Evolutionary conservation across 768 basidiomycete genomes (phyloP).

Genomic region (Pleurotus cornucopiae): DNA sequence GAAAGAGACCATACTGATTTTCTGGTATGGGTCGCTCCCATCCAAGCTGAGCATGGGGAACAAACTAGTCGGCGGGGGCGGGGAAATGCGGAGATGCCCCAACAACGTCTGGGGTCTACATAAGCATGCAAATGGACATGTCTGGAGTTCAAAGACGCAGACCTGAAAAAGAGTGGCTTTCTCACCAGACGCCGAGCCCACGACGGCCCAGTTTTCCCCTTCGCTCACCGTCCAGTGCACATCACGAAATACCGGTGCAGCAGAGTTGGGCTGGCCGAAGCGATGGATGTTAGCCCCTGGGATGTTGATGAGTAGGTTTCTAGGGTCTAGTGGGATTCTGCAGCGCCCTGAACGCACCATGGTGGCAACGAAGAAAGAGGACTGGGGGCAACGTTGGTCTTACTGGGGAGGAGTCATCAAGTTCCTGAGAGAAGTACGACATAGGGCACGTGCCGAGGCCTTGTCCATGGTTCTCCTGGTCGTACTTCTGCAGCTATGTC

Average conservation of each 20-base stretch:
- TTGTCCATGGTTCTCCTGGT: too few species aligned
- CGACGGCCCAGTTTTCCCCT: slow-evolving; percentile 71
- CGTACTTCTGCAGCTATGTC: too few species aligned
- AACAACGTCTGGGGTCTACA: slow-evolving; percentile 49
- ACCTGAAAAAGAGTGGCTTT: slow-evolving; percentile 68
- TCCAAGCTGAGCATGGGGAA: slow-evolving; percentile 48
- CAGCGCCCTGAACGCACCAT: too few species aligned
- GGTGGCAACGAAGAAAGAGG: too few species aligned
- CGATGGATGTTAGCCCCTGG: slow-evolving; percentile 50
- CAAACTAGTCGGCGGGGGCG: slow-evolving; percentile 63
- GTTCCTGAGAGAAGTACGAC: too few species aligned
- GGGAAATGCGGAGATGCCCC: slow-evolving; percentile 67
- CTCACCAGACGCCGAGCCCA: slow-evolving; percentile 61
- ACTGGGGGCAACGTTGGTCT: too few species aligned
- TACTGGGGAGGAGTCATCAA: too few species aligned
- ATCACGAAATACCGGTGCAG: slow-evolving; percentile 43
- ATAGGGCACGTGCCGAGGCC: too few species aligned
- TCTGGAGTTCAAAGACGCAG: slow-evolving; percentile 12
- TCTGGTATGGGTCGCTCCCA: slow-evolving; percentile 42
- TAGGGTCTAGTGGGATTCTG: too few species aligned
- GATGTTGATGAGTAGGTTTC: slow-evolving; percentile 21
- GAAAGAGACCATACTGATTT: slow-evolving; percentile 61
- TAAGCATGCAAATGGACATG: background rate
- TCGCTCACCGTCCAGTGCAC: slow-evolving; percentile 58
- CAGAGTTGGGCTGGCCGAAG: slow-evolving; percentile 49